Conservation (phyloP, 106 monocot species). For the Agapanthus africanus region DNA sequence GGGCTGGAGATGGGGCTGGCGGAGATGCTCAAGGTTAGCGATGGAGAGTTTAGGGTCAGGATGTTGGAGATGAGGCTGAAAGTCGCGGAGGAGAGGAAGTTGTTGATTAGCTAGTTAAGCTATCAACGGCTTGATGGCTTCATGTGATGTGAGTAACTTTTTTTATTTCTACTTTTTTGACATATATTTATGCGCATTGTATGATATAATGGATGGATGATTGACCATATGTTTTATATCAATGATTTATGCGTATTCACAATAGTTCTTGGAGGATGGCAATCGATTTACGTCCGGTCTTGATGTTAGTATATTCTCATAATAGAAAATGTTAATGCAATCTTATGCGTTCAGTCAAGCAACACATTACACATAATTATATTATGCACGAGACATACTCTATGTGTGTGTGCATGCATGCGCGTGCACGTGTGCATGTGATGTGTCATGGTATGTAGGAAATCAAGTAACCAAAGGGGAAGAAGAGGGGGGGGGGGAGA, state of each 20-base stretch:
- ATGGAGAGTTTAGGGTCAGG: conserved; percentile 15
- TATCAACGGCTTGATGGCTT: no score
- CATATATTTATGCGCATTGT: background rate
- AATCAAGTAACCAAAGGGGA: no score
- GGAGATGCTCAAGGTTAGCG: conserved; percentile 17
- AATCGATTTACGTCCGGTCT: background rate
- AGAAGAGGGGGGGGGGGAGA: no score
- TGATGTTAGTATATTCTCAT: background rate
- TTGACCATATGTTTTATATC: background rate
- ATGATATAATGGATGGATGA: background rate
- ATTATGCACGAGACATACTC: no score
- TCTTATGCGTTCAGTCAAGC: no score
- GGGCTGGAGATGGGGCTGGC: conserved; percentile 15
- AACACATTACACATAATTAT: no score
- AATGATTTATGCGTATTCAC: background rate
- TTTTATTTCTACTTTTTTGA: background rate
- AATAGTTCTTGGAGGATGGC: background rate
- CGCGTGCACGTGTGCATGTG: no score
- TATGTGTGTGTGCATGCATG: no score
- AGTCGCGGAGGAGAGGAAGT: background rate
- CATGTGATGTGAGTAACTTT: background rate
- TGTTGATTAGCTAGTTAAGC: background rate
- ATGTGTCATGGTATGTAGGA: no score
- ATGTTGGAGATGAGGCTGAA: conserved; percentile 17
- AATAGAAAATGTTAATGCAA: background rate